phyloP scores from a whole-genome alignment of 495 filamentous ascomycete species.

The Emericellopsis terricola region DNA sequence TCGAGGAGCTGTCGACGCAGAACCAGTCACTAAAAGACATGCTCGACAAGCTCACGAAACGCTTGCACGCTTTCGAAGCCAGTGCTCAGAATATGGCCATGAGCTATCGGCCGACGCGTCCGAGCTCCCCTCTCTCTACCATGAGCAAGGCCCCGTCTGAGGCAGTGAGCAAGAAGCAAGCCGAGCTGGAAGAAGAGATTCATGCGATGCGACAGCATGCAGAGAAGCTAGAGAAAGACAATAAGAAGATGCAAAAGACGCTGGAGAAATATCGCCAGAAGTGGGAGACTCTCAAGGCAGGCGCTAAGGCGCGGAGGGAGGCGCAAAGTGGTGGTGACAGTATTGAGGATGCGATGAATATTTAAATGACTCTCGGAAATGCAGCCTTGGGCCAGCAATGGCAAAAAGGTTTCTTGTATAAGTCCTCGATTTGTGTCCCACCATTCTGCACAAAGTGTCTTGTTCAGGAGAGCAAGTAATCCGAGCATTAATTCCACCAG shows the following conservation, averaged over 20 bases:
- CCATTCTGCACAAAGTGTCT: too few relatives aligned
- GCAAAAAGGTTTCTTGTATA: too few relatives aligned
- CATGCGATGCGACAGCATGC: slow-evolving; percentile 30
- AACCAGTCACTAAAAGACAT: slow-evolving; percentile 58
- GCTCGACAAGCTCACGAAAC: slow-evolving; percentile 58
- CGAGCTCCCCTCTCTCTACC: slow-evolving; percentile 17
- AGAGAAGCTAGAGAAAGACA: slow-evolving; percentile 40
- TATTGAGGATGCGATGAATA: slow-evolving; percentile 2
- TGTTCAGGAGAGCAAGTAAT: too few relatives aligned
- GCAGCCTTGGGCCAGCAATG: too few relatives aligned
- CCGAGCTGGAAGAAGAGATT: slow-evolving; percentile 42
- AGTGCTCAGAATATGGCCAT: slow-evolving; percentile 68
- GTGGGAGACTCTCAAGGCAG: slow-evolving; percentile 75
- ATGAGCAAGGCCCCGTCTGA: slow-evolving; percentile 8
- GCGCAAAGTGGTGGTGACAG: slow-evolving; percentile 12
- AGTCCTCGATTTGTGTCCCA: neutral
- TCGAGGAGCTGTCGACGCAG: slow-evolving; percentile 71
- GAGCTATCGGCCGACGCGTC: slow-evolving; percentile 51
- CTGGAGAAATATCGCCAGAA: slow-evolving; percentile 53
- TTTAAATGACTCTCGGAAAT: neutral
- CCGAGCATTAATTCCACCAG: slow-evolving; percentile 87
- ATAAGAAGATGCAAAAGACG: slow-evolving; percentile 48
- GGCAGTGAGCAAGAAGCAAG: slow-evolving; percentile 16
- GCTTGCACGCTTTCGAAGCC: slow-evolving; percentile 72
- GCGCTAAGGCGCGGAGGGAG: slow-evolving; percentile 49